These are phyloP conservation scores for Leucogyrophana mollusca DNA, from an alignment of 768 basidiomycete species.

Conservation along the genomic window DNA sequence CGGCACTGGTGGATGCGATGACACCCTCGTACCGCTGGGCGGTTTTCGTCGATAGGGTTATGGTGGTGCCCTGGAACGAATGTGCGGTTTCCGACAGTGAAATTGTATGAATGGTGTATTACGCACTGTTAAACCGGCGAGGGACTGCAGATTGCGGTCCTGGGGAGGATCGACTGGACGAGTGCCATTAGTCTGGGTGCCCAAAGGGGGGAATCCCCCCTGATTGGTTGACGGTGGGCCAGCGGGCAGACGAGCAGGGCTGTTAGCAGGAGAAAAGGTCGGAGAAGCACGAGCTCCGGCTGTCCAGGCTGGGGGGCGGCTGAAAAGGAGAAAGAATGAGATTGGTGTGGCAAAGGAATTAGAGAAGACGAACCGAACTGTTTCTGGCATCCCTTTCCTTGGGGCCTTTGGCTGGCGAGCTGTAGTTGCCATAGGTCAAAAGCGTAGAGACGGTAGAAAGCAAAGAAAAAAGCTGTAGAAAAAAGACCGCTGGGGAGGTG, in stretches of 20 bases:
- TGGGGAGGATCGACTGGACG: conserved; percentile 46
- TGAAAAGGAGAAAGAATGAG: conserved; percentile 20
- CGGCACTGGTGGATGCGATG: conserved; percentile 54
- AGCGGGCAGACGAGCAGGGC: conserved; percentile 41
- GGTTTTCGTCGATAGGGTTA: conserved; percentile 74
- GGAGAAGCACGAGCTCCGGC: conserved; percentile 66
- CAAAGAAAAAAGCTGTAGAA: conserved; percentile 26
- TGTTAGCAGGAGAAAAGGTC: conserved; percentile 57
- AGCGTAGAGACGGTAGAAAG: conserved; percentile 19
- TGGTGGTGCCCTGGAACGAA: conserved; percentile 63
- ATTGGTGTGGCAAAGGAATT: conserved; percentile 14
- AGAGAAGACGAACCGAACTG: conserved; percentile 46
- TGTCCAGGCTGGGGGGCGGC: conserved; percentile 55
- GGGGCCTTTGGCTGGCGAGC: conserved; percentile 62
- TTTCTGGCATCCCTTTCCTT: conserved; percentile 62
- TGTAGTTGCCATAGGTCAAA: conserved; percentile 56
- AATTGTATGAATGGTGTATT: conserved; percentile 6
- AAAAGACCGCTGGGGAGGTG: conserved; percentile 28
- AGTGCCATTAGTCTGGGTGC: conserved; percentile 45
- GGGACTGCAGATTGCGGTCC: conserved; percentile 61
- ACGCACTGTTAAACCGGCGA: conserved; percentile 72
- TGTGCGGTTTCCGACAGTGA: conserved; percentile 15
- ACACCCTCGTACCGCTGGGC: conserved; percentile 74
- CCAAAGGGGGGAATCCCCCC: conserved; percentile 43
- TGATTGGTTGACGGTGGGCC: conserved; percentile 34